Base-by-base conservation (phyloP, 371 early-diverging fungal genomes). In the Blakeslea trispora region DNA sequence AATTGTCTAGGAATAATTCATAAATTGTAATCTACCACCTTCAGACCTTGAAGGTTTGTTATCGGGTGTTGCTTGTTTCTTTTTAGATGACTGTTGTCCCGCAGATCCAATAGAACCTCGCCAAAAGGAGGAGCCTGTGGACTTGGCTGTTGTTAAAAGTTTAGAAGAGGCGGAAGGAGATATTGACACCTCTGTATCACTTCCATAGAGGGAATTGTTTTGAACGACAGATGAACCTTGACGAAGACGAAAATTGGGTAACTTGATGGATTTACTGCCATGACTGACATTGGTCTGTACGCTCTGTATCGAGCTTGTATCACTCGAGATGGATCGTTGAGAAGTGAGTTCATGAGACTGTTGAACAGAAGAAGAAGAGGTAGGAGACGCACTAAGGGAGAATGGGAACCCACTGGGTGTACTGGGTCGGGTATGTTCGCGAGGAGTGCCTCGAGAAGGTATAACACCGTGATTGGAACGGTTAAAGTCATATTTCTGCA, bases 21-120 rank as follows among this genome's bases (percentile, higher is more conserved):
- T 28, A 7, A 17, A 28, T 5, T 28, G 28, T 28, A 28, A 28
- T 28, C 28, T 28, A 5, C 53, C 37, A 5, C 53, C 37, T 41
- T 59, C 59, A 22, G 58, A 45, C 45, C 39, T 61, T 17, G 61
- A 50, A 44, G 44, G 41, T 40, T 48, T 61, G 21, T 15, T 58
- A 3, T 50, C 22, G 1, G 39, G 9, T 13, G 23, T 41, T 23
- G 15, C 22, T 32, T 7, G 35, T 39, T 41, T 48, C 18, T 45
- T 45, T 39, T 18, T 41, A 15, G 8, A 34, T 18, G 35, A 5
- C 19, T 45, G 54, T 31, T 11, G 46, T 37, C 28, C 28, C 7
- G 28, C 28, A 28, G 28, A 28, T 7, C 28, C 28, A 37, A 9
- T 37, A 37, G 37, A 6, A 13, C 37, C 37, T 37, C 14, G 9